Evolutionary conservation across 345 rosid genomes (phyloP), one percentile per base, ranked within the genome.

Genomic region (Populus ilicifolia): DNA sequence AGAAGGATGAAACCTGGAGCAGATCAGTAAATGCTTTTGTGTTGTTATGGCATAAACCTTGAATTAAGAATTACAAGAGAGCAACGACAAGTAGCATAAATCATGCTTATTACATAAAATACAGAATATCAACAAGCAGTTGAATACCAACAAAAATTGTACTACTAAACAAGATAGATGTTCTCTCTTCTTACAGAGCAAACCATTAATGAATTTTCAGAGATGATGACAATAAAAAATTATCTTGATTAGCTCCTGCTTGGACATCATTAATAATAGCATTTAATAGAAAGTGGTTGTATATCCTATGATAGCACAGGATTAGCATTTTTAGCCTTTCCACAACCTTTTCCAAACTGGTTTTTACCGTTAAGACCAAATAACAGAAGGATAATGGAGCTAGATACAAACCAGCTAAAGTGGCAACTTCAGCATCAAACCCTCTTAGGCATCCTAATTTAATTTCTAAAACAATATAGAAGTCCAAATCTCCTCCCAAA

Each of bases 1-100:
- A 59, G 92, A 88, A 61, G 97, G 97, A 86, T 92, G 97, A 77
- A 87, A 92, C 97, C 97, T 92, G 83, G 56, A 85, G 52, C 27
- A 78, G 75, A 77, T 56, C 5, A 36, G 74, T 59, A 54, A 33
- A 75, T 62, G 43, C 23, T 67, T 54, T 36, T 27, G 35, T 23
- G 30, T 33, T 44, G 13, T 12, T 54, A 48, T 25, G n/a, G 25
- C 71, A 70, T 13, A 73, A 38, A 44, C 68, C 17, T n/a, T 69
- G 8, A 59, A 64, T 30, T 29, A 61, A 44, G 8, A 59, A 64
- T 30, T 29, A 61, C 61, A 77, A 36, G 64, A 48, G 13, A 68
- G 56, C 64, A 77, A 59, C 8, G 39, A 14, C 44, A 77, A n/a
- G 2, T 20, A 18, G n/a, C 8, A 68, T 27, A 54, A 27, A 35